Percentiles rank a stretch among this genome's conserved stretches.
These are phyloP conservation scores for Gossypium gossypioides DNA, from an alignment of 441 rosid genomes.

Conservation along the genomic window DNA sequence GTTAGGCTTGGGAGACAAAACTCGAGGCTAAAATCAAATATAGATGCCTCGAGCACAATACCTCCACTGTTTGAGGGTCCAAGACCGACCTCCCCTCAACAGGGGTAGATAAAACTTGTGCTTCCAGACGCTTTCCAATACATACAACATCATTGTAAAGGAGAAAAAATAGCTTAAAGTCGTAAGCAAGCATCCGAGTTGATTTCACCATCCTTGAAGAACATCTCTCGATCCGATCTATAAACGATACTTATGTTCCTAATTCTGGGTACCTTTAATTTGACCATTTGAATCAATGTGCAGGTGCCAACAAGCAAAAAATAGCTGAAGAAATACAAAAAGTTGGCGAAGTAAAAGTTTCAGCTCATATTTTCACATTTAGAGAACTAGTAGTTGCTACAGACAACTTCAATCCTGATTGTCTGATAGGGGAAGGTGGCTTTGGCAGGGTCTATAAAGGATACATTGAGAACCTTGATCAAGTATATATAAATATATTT, in stretches of 20 bases:
- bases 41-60: too few relatives aligned
- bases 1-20: too few relatives aligned
- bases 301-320: constrained; percentile 31
- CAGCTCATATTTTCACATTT: constrained; percentile 25
- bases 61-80: too few relatives aligned
- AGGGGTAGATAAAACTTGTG: too few relatives aligned
- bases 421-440: constrained; percentile 45
- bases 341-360: constrained; percentile 24
- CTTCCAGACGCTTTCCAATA: too few relatives aligned
- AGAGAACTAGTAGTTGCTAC: constrained; percentile 36
- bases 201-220: too few relatives aligned
- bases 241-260: background rate
- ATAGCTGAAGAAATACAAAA: constrained; percentile 35
- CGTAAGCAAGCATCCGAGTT: too few relatives aligned
- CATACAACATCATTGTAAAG: too few relatives aligned
- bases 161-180: too few relatives aligned
- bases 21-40: too few relatives aligned
- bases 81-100: too few relatives aligned
- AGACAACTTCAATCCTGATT: constrained; percentile 33
- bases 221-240: too few relatives aligned
- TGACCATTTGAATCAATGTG: background rate
- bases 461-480: constrained; percentile 27
- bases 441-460: constrained; percentile 48
- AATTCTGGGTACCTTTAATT: background rate
- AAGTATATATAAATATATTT: constrained; percentile 14